Percentiles rank a stretch among this genome's conserved stretches.
Evolutionary conservation across 2,329 filamentous ascomycete genomes (phyloP).

Genomic region (Aureobasidium zeae): DNA sequence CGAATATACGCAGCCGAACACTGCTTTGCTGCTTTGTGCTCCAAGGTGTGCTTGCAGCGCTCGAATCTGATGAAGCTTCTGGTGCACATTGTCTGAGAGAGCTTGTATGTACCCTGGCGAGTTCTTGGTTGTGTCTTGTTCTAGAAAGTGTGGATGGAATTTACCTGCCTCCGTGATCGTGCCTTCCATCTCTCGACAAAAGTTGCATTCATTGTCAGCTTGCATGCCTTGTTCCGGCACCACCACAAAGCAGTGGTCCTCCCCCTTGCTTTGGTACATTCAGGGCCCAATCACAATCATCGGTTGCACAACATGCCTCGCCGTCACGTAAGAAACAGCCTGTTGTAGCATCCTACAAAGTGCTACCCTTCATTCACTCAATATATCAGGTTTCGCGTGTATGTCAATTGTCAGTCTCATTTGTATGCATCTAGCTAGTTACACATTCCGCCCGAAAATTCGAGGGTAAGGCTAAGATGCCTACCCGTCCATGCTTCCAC

Average conservation of each 20-base stretch:
- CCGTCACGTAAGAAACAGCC: neutral
- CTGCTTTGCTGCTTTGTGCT: neutral
- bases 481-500: constrained; percentile 1
- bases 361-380: no score
- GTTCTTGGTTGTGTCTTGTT: neutral
- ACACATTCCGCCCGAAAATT: constrained; percentile 10
- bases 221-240: constrained; percentile 7
- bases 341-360: neutral
- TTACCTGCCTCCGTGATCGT: neutral
- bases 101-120: neutral
- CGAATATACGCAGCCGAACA: no score
- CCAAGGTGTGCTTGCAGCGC: constrained; percentile 4
- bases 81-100: constrained; percentile 2
- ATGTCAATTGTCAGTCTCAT: neutral
- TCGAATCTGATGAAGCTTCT: constrained; percentile 1
- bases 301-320: neutral
- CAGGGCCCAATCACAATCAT: no score
- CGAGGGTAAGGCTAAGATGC: neutral
- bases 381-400: neutral
- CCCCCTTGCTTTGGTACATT: constrained; percentile 11
- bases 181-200: neutral
- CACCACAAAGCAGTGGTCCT: neutral
- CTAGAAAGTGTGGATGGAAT: neutral
- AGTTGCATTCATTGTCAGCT: neutral
- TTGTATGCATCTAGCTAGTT: constrained; percentile 1